These are phyloP conservation scores for Penicillium fimorum DNA, from an alignment of 495 filamentous ascomycete species.

Conservation along the genomic window DNA sequence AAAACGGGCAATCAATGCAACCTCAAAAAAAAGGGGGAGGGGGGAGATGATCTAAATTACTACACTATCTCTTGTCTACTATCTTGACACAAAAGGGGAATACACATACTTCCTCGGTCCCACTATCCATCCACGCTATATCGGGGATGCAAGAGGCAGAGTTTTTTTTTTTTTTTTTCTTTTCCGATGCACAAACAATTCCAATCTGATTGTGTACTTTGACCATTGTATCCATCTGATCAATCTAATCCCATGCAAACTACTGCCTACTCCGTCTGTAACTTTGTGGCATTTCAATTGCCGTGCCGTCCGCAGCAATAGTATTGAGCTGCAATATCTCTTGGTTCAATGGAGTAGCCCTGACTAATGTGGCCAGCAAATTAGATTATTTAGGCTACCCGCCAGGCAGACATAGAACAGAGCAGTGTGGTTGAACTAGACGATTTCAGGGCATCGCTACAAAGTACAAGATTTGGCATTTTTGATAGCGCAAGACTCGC, in stretches of 20 bases:
- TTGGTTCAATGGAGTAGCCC: not conserved
- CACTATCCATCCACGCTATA: slow-evolving; percentile 9
- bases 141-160: slow-evolving; percentile 8
- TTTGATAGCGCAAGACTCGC: not conserved
- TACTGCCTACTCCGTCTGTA: slow-evolving; percentile 6
- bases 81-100: slow-evolving; percentile 5
- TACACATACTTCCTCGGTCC: not conserved
- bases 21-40: not conserved
- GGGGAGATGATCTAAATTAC: not conserved
- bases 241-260: not conserved
- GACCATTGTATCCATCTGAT: slow-evolving; percentile 6
- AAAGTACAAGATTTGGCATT: not conserved
- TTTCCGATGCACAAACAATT: not conserved
- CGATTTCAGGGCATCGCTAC: not conserved
- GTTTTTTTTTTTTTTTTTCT: not conserved
- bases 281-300: slow-evolving; percentile 1
- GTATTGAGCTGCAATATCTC: not conserved
- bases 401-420: not conserved
- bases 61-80: not conserved
- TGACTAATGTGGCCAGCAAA: not conserved
- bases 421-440: slow-evolving; percentile 2
- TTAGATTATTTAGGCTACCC: not conserved
- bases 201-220: slow-evolving; percentile 8
- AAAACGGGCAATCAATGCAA: not conserved
- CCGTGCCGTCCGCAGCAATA: not conserved